Base-by-base conservation (phyloP, 2,329 filamentous ascomycete species). In the Monosporascus cannonballus region DNA sequence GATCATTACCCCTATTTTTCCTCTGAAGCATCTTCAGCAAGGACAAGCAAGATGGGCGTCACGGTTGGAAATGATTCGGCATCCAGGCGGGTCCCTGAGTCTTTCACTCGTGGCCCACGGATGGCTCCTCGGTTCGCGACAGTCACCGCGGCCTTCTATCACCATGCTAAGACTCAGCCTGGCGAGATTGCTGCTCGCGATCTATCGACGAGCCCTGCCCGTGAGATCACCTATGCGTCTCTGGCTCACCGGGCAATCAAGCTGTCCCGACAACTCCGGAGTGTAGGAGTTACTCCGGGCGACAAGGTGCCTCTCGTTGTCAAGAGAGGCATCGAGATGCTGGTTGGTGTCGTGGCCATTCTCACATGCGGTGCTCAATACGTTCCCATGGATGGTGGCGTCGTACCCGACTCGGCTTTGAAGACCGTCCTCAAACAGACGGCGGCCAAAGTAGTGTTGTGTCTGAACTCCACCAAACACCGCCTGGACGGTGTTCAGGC, bases 341-440 rank as follows among this genome's bases (percentile, higher is more conserved):
- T 83, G 6, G 71, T 81, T 48, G 79, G 76, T 20, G 81, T 83
- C 48, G 69, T 80, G 51, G 80, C 78, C 2, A 70, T 83, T 18
- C 67, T 84, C 36, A 79, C 79, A 52, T 76, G 76, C 47, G 80
- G 80, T 20, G 80, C 76, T 15, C 80, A 84, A 57, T 84, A 84
- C 60, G 73, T 83, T 5, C 81, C 81, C 3, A 71, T 84, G 2
- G 81, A 85, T 55, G 80, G 80, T 37, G 76, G 76, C 6, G 71
- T 80, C 34, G 74, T 77, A 9, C 70, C 77, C 0, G 75, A 77
- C 48, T 67, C 70, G 18, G 74, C 75, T 3, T 69, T 84, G 25
- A 65, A 67, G 24, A 74, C 77, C 52, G 78, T 81, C 25, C 68
- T 82, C 47, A 63, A 68, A 25, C 71, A 83, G 57, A 74, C 76